Evolutionary conservation across 805 yeast genomes (phyloP), one percentile per base, ranked within the genome.

Genomic region (Sporopachydermia lactativora): DNA sequence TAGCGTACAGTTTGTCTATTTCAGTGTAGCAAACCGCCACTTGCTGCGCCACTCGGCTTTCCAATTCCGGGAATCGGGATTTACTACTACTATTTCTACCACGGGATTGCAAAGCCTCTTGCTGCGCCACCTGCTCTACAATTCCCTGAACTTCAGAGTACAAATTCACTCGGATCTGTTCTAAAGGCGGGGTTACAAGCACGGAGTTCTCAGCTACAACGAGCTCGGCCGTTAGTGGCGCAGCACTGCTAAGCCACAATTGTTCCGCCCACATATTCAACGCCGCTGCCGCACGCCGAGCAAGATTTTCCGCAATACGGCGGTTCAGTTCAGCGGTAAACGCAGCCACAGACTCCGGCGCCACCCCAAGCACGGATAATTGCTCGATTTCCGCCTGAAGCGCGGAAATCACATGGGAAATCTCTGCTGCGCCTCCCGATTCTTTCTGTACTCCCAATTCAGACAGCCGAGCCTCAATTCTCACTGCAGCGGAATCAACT

Each of bases 401-500:
- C n/a, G 8, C 31, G 13, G 31, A 24, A 24, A 24, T 24, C 31
- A 8, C n/a, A n/a, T n/a, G n/a, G n/a, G n/a, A n/a, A n/a, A n/a
- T n/a, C 31, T 24, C 31, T 24, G 8, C n/a, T 8, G n/a, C 31
- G 8, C 8, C 31, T 8, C 8, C 31, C n/a, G n/a, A 24, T n/a
- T 24, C 31, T n/a, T 8, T 24, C 13, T 24, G 8, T 8, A 24
- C 31, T 24, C 31, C 31, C n/a, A 24, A 8, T 24, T 8, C 31
- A 8, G 8, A n/a, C 31, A 24, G n/a, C 31, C 13, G 13, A 8
- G 31, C 8, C 13, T 72, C 73, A 3, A 71, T 45, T 0, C 39
- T 42, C 1, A 38, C 37, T 4, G 64, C 62, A 37, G 70, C 56
- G 1, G 35, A 34, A 0, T 49, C 49, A 5, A 67, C 45, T 40